Evolutionary conservation across 2,329 filamentous ascomycete genomes (phyloP).

Genomic region (Fusarium robinianum): DNA sequence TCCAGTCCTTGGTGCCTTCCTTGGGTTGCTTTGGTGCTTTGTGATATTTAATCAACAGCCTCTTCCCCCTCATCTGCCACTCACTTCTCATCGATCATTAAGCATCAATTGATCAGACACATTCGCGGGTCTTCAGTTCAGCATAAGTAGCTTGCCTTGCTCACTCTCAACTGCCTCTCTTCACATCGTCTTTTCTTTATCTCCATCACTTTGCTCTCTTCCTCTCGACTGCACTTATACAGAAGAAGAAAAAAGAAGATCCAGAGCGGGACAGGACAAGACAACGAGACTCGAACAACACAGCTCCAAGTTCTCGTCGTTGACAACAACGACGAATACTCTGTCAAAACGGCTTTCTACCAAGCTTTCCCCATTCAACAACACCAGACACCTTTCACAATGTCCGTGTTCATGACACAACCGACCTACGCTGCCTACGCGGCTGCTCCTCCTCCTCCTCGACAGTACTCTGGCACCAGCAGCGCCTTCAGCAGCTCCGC

Average conservation of each 20-base stretch:
- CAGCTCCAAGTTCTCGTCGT: slow-evolving; percentile 22
- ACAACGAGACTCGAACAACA: slow-evolving; percentile 7
- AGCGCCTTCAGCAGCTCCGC: slow-evolving; percentile 94
- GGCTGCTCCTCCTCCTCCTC: slow-evolving; percentile 49
- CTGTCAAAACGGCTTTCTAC: slow-evolving; percentile 9
- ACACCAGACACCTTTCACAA: slow-evolving; percentile 28
- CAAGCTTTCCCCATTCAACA: slow-evolving; percentile 13
- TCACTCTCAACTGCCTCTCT: slow-evolving; percentile 2
- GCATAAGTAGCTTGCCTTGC: slow-evolving; percentile 16
- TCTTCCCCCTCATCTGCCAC: slow-evolving; percentile 35
- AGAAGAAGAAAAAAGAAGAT: slow-evolving; percentile 2
- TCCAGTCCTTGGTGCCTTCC: slow-evolving; percentile 18
- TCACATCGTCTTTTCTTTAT: background rate
- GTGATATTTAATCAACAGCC: slow-evolving; percentile 42
- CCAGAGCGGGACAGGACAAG: slow-evolving; percentile 7
- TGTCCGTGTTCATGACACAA: slow-evolving; percentile 46
- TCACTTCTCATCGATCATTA: slow-evolving; percentile 30
- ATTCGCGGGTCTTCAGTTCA: slow-evolving; percentile 19
- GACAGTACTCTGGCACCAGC: slow-evolving; percentile 78
- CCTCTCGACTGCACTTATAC: slow-evolving; percentile 8
- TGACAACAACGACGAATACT: slow-evolving; percentile 17
- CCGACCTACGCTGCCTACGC: slow-evolving; percentile 42
- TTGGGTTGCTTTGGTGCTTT: slow-evolving; percentile 31
- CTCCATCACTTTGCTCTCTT: background rate
- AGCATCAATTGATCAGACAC: slow-evolving; percentile 22